phyloP scores from a whole-genome alignment of 2,329 filamentous ascomycete genomes.

The Didymella segeticola region DNA sequence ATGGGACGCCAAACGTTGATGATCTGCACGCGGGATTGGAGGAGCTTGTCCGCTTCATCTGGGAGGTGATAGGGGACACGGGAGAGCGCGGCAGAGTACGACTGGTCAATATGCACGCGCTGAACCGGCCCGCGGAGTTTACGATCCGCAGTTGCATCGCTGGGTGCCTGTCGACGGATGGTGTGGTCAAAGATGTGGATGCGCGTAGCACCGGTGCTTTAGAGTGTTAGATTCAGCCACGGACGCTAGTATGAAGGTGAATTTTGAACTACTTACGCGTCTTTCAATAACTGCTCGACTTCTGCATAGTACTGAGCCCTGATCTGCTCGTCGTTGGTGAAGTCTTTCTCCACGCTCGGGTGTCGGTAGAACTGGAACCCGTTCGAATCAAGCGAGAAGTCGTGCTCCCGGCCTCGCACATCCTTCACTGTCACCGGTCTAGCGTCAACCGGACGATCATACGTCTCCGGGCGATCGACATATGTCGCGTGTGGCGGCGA shows the following conservation, averaged over 20 bases:
- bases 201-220: constrained; percentile 62
- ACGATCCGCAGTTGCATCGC: constrained; percentile 27
- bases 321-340: constrained; percentile 45
- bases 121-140: constrained; percentile 55
- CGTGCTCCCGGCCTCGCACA: constrained; percentile 53
- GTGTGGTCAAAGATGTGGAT: constrained; percentile 70
- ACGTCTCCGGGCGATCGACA: constrained; percentile 42
- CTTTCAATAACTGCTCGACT: constrained; percentile 45
- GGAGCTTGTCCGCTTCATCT: constrained; percentile 39
- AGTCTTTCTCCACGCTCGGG: constrained; percentile 43
- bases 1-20: constrained; percentile 49
- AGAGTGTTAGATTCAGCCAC: not conserved
- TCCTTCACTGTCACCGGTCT: constrained; percentile 50
- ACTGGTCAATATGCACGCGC: constrained; percentile 66
- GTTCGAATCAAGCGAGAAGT: constrained; percentile 52
- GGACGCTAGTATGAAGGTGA: no score
- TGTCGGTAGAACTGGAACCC: constrained; percentile 48
- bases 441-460: constrained; percentile 36
- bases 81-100: constrained; percentile 48
- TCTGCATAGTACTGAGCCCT: constrained; percentile 46
- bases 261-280: constrained; percentile 36
- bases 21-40: constrained; percentile 40
- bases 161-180: constrained; percentile 56
- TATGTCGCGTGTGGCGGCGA: constrained; percentile 40
- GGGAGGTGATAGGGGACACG: constrained; percentile 42